phyloP scores from a whole-genome alignment of 305 asterid genomes.

The Stenogyne calaminthoides region DNA sequence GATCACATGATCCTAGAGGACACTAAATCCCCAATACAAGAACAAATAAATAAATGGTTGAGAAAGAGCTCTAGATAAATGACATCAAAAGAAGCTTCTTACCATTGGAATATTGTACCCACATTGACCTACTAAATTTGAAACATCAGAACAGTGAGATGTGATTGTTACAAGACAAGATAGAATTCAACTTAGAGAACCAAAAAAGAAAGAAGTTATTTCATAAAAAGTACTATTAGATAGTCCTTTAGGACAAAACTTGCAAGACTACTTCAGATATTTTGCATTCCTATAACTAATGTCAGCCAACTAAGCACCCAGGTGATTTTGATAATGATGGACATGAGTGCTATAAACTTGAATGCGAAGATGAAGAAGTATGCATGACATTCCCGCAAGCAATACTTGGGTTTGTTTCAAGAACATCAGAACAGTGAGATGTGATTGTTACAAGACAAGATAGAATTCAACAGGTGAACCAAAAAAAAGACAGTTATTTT shows the following conservation, averaged over 20 bases:
- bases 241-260: neutral
- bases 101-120: constrained; percentile 74
- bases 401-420: no score
- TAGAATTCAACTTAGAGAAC: constrained; percentile 19
- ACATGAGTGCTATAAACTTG: neutral
- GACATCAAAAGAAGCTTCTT: constrained; percentile 24
- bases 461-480: constrained; percentile 22
- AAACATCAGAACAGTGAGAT: constrained; percentile 37
- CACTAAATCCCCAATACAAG: constrained; percentile 1
- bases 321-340: neutral
- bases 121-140: constrained; percentile 73
- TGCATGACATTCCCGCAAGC: neutral
- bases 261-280: constrained; percentile 16
- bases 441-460: constrained; percentile 22
- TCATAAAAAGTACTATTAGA: neutral
- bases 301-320: constrained; percentile 15
- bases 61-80: constrained; percentile 10
- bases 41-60: neutral
- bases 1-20: neutral
- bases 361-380: neutral
- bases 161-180: constrained; percentile 22
- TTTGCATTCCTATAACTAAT: neutral
- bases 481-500: constrained; percentile 7
- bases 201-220: constrained; percentile 12
- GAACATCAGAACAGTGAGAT: constrained; percentile 38